Conservation (phyloP, 768 basidiomycete genomes). For the Russula earlei region DNA sequence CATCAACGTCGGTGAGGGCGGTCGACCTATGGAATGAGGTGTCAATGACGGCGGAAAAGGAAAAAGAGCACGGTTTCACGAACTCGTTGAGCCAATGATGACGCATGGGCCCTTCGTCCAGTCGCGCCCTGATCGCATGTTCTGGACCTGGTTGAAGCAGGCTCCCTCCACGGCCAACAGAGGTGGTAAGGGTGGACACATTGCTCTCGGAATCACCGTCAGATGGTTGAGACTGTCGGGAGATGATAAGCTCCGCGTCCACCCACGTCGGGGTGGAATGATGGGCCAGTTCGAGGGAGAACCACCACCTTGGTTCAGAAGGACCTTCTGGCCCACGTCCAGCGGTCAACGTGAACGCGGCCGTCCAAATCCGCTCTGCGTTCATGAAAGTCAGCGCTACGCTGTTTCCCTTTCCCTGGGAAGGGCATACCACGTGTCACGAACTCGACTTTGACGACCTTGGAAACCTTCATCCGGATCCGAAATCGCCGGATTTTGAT, state of each 20-base stretch:
- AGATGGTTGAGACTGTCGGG: conserved; percentile 18
- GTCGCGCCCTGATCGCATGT: neutral
- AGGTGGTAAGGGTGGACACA: neutral
- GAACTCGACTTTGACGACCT: conserved; percentile 48
- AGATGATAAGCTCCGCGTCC: conserved; percentile 41
- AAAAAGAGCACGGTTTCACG: conserved; percentile 22
- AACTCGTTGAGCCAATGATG: conserved; percentile 28
- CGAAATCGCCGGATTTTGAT: conserved; percentile 53
- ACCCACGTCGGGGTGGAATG: conserved; percentile 51
- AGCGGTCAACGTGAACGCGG: conserved; percentile 31
- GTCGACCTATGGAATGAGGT: conserved; percentile 17
- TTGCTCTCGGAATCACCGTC: neutral
- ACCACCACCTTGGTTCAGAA: conserved; percentile 26
- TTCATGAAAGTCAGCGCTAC: neutral
- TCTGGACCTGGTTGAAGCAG: conserved; percentile 4
- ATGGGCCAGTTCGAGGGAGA: conserved; percentile 43
- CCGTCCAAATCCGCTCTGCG: conserved; percentile 48
- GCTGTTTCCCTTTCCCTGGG: neutral
- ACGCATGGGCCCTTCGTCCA: conserved; percentile 4
- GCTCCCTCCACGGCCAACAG: neutral
- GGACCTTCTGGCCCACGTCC: conserved; percentile 11
- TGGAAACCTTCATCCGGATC: conserved; percentile 58
- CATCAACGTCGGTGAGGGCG: conserved; percentile 20
- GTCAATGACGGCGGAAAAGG: neutral
- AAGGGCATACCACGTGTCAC: conserved; percentile 42